Percentiles rank a stretch among this genome's conserved stretches.
These are phyloP conservation scores for Pythium sukuiense DNA, from an alignment of 352 stramenopile species.

Conservation along the genomic window DNA sequence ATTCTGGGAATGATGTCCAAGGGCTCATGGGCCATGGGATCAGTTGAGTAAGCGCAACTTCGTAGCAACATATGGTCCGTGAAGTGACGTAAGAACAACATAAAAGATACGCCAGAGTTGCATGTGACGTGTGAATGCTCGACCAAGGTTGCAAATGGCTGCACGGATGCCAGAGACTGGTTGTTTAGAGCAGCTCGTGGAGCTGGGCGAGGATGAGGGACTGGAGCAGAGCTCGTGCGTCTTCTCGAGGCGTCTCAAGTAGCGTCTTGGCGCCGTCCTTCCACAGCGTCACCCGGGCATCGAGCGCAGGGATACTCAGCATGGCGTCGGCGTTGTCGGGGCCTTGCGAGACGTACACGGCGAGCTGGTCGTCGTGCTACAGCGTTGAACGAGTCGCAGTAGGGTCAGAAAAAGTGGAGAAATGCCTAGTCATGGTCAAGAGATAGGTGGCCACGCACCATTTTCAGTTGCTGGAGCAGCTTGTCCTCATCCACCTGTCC, in stretches of 20 bases:
- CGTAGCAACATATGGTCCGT: not conserved
- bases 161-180: not conserved
- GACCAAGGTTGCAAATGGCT: not conserved
- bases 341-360: constrained; percentile 81
- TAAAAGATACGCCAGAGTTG: not conserved
- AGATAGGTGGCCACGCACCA: constrained; percentile 32
- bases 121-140: not conserved
- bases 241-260: constrained; percentile 77
- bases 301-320: constrained; percentile 77
- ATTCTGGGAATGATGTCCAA: not conserved
- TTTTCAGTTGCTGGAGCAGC: constrained; percentile 73
- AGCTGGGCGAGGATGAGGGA: constrained; percentile 31
- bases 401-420: not conserved
- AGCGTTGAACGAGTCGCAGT: not conserved
- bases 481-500: constrained; percentile 81
- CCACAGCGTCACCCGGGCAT: constrained; percentile 75
- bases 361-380: constrained; percentile 63
- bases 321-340: constrained; percentile 77
- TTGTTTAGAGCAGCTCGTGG: constrained; percentile 11
- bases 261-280: constrained; percentile 75
- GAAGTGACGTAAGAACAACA: not conserved
- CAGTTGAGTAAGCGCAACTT: not conserved
- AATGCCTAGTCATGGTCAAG: not conserved
- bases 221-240: constrained; percentile 61
- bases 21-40: not conserved